These are phyloP conservation scores for Globisporangium emineosum DNA, from an alignment of 352 stramenopile genomes.

Conservation along the genomic window DNA sequence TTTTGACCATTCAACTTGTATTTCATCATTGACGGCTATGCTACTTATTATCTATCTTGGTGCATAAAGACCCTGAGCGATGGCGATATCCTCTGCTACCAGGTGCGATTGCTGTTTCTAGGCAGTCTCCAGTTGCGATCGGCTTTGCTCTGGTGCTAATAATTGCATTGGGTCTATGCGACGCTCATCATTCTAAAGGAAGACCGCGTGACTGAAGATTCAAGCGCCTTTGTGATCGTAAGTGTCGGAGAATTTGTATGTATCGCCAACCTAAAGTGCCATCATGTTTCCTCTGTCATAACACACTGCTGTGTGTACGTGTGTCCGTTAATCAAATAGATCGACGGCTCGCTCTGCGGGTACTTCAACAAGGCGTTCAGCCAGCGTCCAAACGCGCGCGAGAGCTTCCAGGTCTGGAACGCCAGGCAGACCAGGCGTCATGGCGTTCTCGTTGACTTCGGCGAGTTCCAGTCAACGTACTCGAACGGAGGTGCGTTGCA, in stretches of 20 bases:
- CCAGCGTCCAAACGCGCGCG: constrained; percentile 29
- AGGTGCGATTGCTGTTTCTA: constrained; percentile 21
- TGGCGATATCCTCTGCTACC: constrained; percentile 67
- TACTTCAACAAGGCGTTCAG: constrained; percentile 66
- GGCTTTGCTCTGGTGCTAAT: neutral
- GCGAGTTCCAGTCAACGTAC: constrained; percentile 59
- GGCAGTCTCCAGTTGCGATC: neutral
- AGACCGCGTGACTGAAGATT: constrained; percentile 35
- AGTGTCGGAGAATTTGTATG: constrained; percentile 1
- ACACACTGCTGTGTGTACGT: too few relatives aligned
- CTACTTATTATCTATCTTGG: neutral
- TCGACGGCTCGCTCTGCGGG: constrained; percentile 67
- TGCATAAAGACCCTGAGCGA: constrained; percentile 40
- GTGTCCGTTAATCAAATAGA: constrained; percentile 19
- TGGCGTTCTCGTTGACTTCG: constrained; percentile 61
- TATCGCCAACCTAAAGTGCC: too few relatives aligned
- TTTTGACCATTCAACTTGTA: too few relatives aligned
- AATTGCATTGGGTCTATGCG: neutral
- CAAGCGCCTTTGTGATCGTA: constrained; percentile 47
- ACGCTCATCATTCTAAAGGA: constrained; percentile 23
- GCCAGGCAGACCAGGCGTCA: constrained; percentile 33
- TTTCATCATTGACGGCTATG: neutral
- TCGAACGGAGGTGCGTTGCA: constrained; percentile 39
- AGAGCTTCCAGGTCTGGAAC: constrained; percentile 54
- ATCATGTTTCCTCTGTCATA: neutral